A percentile compares a stretch with the other conserved stretches of the same genome.
Conservation (phyloP, 2,329 filamentous ascomycete species). For the Cadophora luteo-olivacea region DNA sequence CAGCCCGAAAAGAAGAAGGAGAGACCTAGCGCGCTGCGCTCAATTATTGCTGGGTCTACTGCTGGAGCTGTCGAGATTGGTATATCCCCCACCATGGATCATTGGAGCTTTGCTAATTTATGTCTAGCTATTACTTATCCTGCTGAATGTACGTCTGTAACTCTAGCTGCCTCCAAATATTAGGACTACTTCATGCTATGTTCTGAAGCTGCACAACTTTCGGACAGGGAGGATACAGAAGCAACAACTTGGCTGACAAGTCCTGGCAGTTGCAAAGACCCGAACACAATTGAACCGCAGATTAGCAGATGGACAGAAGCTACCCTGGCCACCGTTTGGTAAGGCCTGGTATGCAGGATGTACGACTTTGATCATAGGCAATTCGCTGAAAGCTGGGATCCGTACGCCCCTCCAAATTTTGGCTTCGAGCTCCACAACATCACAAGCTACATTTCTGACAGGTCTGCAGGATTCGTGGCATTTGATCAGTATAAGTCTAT, state of each 20-base stretch:
- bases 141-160: slow-evolving; percentile 74
- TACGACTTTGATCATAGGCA: slow-evolving; percentile 95
- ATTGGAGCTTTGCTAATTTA: slow-evolving; percentile 26
- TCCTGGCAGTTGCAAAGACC: slow-evolving; percentile 77
- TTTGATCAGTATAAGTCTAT: slow-evolving; percentile 93
- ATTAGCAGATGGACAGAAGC: slow-evolving; percentile 80
- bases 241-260: slow-evolving; percentile 15
- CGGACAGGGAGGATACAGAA: too few species aligned
- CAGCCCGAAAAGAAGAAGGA: slow-evolving; percentile 49
- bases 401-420: slow-evolving; percentile 59
- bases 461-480: slow-evolving; percentile 77
- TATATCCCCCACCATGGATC: slow-evolving; percentile 48
- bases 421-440: background rate
- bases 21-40: slow-evolving; percentile 80
- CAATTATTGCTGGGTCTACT: slow-evolving; percentile 89
- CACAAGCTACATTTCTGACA: slow-evolving; percentile 5
- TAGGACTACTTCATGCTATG: too few species aligned
- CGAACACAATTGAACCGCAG: slow-evolving; percentile 89
- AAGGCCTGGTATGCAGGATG: slow-evolving; percentile 97
- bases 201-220: too few species aligned
- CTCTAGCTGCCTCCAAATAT: too few species aligned
- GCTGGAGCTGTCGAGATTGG: slow-evolving; percentile 95
- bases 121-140: slow-evolving; percentile 83
- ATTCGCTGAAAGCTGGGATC: slow-evolving; percentile 94
- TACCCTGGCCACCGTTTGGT: slow-evolving; percentile 94